Percentiles rank a stretch among this genome's conserved stretches.
phyloP scores from a whole-genome alignment of 352 stramenopile genomes.

The Pythium biforme region DNA sequence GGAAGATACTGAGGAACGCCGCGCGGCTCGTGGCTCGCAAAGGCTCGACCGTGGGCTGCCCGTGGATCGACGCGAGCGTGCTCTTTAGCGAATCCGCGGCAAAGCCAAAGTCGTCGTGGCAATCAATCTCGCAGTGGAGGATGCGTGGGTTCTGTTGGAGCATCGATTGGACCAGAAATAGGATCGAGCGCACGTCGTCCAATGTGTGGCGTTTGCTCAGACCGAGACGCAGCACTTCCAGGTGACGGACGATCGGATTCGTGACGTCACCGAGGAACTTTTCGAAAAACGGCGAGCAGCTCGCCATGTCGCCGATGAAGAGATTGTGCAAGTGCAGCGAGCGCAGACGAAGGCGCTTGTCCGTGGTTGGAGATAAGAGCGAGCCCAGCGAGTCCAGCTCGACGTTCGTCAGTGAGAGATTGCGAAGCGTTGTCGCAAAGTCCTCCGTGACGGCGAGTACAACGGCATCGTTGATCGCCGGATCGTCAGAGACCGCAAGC shows the following conservation, averaged over 20 bases:
- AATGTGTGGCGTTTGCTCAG: neutral
- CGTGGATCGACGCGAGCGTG: neutral
- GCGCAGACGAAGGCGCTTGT: neutral
- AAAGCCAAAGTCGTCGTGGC: no score
- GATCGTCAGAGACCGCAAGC: neutral
- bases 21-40: neutral
- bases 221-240: neutral
- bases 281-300: neutral
- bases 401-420: neutral
- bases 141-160: slow-evolving; percentile 1
- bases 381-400: neutral
- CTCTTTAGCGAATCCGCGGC: neutral
- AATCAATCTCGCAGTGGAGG: neutral
- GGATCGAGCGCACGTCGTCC: neutral
- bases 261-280: neutral
- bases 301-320: neutral
- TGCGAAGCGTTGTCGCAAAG: neutral
- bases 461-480: neutral
- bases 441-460: neutral
- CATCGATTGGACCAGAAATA: neutral
- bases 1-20: neutral
- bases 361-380: neutral
- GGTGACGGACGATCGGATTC: neutral
- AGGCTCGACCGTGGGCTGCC: neutral
- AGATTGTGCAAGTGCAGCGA: neutral